Conservation (phyloP, 106 monocot genomes). For the Triglochin maritima region DNA sequence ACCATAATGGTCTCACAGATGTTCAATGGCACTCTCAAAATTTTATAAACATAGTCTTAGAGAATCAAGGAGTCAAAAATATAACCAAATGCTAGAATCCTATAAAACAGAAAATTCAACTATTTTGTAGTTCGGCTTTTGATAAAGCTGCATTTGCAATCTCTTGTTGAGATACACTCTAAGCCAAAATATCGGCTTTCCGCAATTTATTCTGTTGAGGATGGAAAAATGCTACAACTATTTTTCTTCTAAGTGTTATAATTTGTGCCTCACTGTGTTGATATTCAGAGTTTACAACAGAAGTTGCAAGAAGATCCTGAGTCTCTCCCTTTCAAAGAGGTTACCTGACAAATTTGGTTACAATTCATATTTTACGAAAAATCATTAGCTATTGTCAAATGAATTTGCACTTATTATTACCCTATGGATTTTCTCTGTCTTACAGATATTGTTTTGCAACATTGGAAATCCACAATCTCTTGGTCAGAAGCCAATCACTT, state of each 20-base stretch:
- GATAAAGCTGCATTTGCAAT: too few relatives aligned
- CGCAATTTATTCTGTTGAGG: too few relatives aligned
- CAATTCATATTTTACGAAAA: neutral
- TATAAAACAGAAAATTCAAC: neutral
- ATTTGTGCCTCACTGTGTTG: neutral
- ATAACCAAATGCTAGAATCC: neutral
- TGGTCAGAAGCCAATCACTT: constrained; percentile 83
- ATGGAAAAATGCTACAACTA: neutral
- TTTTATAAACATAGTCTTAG: neutral
- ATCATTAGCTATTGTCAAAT: neutral
- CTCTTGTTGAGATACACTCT: too few relatives aligned
- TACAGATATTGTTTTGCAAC: constrained; percentile 85
- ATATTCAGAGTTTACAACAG: constrained; percentile 54
- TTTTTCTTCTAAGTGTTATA: neutral
- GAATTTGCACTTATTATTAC: neutral
- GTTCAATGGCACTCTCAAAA: too few relatives aligned
- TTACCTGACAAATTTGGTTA: constrained; percentile 9
- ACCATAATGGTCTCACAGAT: neutral
- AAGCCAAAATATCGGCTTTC: too few relatives aligned
- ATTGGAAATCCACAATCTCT: constrained; percentile 96
- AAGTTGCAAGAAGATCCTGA: constrained; percentile 56
- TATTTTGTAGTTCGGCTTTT: neutral
- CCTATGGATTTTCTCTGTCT: neutral
- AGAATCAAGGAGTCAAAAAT: neutral
- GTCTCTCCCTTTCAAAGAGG: constrained; percentile 83